Percentiles rank a stretch among this genome's conserved stretches.
phyloP scores from a whole-genome alignment of 2,329 filamentous ascomycete genomes.

The Xylaria sp. region DNA sequence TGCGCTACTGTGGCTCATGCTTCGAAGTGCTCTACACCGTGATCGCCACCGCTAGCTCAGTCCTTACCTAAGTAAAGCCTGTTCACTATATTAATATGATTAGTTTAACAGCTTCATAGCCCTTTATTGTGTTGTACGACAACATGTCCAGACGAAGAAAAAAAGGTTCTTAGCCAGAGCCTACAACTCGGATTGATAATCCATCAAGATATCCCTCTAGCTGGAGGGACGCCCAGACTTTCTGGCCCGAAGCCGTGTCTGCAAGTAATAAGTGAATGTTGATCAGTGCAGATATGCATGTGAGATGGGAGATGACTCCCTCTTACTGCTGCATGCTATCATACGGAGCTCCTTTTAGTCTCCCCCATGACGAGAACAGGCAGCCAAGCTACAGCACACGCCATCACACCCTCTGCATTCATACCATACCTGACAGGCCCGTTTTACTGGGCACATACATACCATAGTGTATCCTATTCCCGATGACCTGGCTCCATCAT shows the following conservation, averaged over 20 bases:
- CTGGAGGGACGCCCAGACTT: slow-evolving; percentile 21
- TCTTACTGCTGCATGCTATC: slow-evolving; percentile 5
- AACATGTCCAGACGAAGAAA: not conserved
- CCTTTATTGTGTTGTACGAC: not conserved
- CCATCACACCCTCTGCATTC: slow-evolving; percentile 16
- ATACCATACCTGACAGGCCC: too few relatives aligned
- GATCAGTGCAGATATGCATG: slow-evolving; percentile 38
- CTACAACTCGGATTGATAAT: not conserved
- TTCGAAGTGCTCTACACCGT: not conserved
- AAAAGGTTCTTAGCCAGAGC: not conserved
- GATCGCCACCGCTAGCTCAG: not conserved
- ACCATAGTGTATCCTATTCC: slow-evolving; percentile 27
- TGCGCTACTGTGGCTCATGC: not conserved
- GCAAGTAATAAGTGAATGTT: slow-evolving; percentile 35
- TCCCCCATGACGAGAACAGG: slow-evolving; percentile 8
- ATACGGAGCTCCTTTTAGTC: slow-evolving; percentile 16
- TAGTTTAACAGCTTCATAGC: not conserved
- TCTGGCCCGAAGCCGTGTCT: slow-evolving; percentile 23
- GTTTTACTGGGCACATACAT: too few relatives aligned
- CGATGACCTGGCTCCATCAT: slow-evolving; percentile 31
- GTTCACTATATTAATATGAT: not conserved
- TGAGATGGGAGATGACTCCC: slow-evolving; percentile 30
- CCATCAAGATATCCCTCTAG: slow-evolving; percentile 3
- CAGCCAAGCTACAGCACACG: slow-evolving; percentile 17
- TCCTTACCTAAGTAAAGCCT: not conserved